phyloP scores from a whole-genome alignment of 169 alveolate genomes.

The Cryptosporidium bovis region DNA sequence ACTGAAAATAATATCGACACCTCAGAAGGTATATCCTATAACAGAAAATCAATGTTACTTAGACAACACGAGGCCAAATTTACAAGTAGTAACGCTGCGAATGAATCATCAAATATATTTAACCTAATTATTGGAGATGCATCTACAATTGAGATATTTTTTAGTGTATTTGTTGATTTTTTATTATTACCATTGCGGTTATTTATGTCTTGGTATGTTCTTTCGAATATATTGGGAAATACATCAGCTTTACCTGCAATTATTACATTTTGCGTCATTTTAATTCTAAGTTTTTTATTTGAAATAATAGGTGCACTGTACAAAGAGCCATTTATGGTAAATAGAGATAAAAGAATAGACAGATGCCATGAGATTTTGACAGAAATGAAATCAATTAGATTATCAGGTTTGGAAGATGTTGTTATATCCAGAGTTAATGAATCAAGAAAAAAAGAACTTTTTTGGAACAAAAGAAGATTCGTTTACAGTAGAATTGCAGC shows the following conservation, averaged over 20 bases:
- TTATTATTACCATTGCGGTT: constrained; percentile 25
- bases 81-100: constrained; percentile 64
- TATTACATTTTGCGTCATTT: constrained; percentile 26
- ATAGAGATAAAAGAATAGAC: constrained; percentile 67
- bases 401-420: constrained; percentile 68
- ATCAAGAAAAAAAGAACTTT: constrained; percentile 53
- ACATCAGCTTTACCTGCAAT: constrained; percentile 68
- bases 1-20: too few species aligned
- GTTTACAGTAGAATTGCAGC: constrained; percentile 60
- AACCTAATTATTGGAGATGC: constrained; percentile 67
- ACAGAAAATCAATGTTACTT: constrained; percentile 51
- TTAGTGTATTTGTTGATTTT: constrained; percentile 56
- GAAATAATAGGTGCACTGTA: constrained; percentile 64
- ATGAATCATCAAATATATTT: constrained; percentile 59
- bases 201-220: constrained; percentile 48
- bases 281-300: constrained; percentile 42
- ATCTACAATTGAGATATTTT: constrained; percentile 42
- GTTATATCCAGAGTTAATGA: constrained; percentile 56
- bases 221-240: constrained; percentile 30
- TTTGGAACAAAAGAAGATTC: constrained; percentile 66
- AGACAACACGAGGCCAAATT: constrained; percentile 67
- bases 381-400: constrained; percentile 54
- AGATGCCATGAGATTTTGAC: constrained; percentile 65
- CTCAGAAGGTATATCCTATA: too few species aligned
- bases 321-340: constrained; percentile 61